Evolutionary conservation across 225 moss, liverwort and hornwort species (phyloP), one percentile per base, ranked within the genome.

Genomic region (Neckera pumila): DNA sequence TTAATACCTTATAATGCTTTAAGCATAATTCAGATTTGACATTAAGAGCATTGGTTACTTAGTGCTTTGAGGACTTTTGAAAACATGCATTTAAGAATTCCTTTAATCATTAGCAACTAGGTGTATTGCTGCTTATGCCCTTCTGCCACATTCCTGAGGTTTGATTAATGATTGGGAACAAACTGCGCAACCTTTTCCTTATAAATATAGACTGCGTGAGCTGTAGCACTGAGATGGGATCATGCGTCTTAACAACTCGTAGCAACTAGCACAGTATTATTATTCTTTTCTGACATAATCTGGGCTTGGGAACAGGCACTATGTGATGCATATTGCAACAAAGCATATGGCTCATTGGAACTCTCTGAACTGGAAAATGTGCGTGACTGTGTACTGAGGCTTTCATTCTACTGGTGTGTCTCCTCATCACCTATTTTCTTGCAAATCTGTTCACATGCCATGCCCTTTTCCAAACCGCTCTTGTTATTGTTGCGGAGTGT

Each of bases 361-460:
- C 82, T 85, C 56, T 83, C 93, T 81, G 88, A 94, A 87, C 88
- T 94, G 79, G 93, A 95, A 91, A 87, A 93, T 83, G 89, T 96
- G 87, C 92, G 96, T 70, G 94, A 97, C 62, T 88, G 91, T 83
- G 88, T 95, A 89, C 89, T 97, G 83, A 94, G 95, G 67, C 95
- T 97, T 71, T 96, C 96, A 58, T 97, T 93, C 84, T 97, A 96
- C 87, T 97, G 97, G 97, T 96, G 76, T 80, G 89, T 63, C 90
- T 25, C 65, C 45, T 71, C 56, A 60, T 47, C 83, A 61, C 85
- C 79, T 30, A 47, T 85, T 66, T 58, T 64, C 79, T 82, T 78
- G 81, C 84, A 81, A 82, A 80, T 69, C 62, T 74, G 38, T 70
- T 80, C 59, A 38, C 69, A 83, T 86, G 31, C 33, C 60, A 47